Base-by-base conservation (phyloP, 306 rosid genomes). In the Citrullus amarus region DNA sequence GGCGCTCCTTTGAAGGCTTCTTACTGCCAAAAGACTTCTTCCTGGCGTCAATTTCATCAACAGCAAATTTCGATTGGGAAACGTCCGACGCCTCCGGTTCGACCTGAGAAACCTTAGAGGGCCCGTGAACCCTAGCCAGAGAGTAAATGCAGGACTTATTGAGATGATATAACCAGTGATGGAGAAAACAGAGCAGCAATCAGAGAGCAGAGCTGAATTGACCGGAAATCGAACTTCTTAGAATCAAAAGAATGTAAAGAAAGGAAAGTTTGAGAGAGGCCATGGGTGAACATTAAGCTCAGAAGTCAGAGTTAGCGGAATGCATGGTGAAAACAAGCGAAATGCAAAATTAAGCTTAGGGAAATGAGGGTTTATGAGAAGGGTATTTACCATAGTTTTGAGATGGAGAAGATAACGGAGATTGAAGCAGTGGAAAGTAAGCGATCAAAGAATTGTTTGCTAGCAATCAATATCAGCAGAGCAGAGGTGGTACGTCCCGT, bases 251-350 rank as follows among this genome's bases (percentile, higher is more conserved):
- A 25, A 15, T 90, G 90, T 57, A 84, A 71, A 43, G 81, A 82
- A 84, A 44, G 20, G 89, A 81, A 79, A 93, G 77, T 79, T 83
- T 83, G 22, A 93, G 85, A 0, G 87, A 90, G 39, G 91, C 92
- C 98, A 93, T 93, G 79, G 80, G 39, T 55, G 51, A 68, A 22
- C 78, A 78, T 57, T 57, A 53, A 78, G 58, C 58, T 46, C 36
- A 59, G 25, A 54, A 48, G 10, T 44, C 30, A 72, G 25, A 44
- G 5, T 14, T 58, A 38, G 71, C 50, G 20, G 20, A 46, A 44
- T 30, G 38, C 46, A 76, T 65, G n/a, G 43, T 11, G 70, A 22
- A 56, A 53, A 22, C 16, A 28, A 41, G 50, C 3, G 76, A 77
- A 59, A 51, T 34, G 73, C 4, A 58, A 67, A 68, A 82, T 18